A percentile compares a stretch with the other conserved stretches of the same genome.
These are phyloP conservation scores for Tuber melanosporum DNA, from an alignment of 495 filamentous ascomycete genomes.

Conservation along the genomic window DNA sequence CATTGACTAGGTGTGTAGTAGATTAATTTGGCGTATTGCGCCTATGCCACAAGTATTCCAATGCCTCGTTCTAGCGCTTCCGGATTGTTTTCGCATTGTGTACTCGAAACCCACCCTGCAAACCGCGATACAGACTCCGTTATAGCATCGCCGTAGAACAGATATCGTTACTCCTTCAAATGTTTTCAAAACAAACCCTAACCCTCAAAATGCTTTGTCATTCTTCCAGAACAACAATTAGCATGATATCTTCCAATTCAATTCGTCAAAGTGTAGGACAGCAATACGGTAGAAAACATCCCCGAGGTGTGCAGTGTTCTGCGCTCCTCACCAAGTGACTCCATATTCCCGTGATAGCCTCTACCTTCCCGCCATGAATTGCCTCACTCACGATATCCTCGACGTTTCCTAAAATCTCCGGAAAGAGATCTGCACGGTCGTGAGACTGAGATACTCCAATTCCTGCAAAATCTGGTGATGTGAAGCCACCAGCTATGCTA, in stretches of 20 bases:
- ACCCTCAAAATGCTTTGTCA: background rate
- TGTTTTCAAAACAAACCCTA: background rate
- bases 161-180: background rate
- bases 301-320: background rate
- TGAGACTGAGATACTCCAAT: background rate
- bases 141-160: background rate
- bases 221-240: background rate
- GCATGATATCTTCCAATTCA: background rate
- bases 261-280: background rate
- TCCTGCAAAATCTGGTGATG: background rate
- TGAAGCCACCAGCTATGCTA: background rate
- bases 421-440: background rate
- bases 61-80: background rate
- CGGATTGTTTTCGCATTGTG: background rate
- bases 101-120: background rate
- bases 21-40: background rate
- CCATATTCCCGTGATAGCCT: background rate
- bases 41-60: background rate
- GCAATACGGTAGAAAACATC: background rate
- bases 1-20: background rate
- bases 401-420: background rate
- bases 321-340: background rate
- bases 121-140: background rate
- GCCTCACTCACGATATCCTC: background rate
- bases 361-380: too few relatives aligned